Evolutionary conservation across 805 yeast species (phyloP).

Genomic region (Suhomyces canberraensis): DNA sequence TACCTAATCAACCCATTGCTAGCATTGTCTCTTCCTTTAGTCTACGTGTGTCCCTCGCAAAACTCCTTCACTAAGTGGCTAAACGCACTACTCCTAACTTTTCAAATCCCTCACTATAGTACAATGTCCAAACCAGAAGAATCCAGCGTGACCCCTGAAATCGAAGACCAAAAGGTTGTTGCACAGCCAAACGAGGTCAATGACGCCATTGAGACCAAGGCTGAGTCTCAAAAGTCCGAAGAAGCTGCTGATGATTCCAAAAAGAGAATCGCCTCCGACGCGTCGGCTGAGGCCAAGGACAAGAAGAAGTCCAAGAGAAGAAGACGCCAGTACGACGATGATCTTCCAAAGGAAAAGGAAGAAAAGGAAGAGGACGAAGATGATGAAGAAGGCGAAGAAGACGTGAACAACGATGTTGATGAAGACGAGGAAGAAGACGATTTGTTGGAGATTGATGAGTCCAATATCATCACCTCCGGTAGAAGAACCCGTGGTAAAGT

Average conservation of each 20-base stretch:
- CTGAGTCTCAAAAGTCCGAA: slow-evolving; percentile 17
- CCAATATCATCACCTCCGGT: slow-evolving; percentile 80
- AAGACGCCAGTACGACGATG: slow-evolving; percentile 57
- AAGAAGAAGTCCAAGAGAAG: slow-evolving; percentile 42
- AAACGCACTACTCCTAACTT: no score
- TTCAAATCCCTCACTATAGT: no score
- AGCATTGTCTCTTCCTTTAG: no score
- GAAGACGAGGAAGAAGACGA: slow-evolving; percentile 70
- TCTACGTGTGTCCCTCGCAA: no score
- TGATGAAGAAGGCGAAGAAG: slow-evolving; percentile 41
- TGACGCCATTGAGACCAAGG: slow-evolving; percentile 3
- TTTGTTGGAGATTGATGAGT: slow-evolving; percentile 71
- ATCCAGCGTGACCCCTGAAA: slow-evolving; percentile 1
- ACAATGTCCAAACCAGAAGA: slow-evolving; percentile 5
- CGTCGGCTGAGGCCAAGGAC: slow-evolving; percentile 8
- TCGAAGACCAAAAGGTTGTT: not conserved
- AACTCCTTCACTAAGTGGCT: no score
- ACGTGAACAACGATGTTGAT: slow-evolving; percentile 47
- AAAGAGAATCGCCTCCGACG: slow-evolving; percentile 14
- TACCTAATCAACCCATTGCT: no score
- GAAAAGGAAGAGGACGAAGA: slow-evolving; percentile 38
- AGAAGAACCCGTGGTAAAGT: slow-evolving; percentile 89
- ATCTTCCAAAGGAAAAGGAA: slow-evolving; percentile 44
- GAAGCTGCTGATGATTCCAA: slow-evolving; percentile 14
- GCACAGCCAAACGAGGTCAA: not conserved